Conservation (phyloP, 2,329 filamentous ascomycete species). For the Colletotrichum tropicicola region DNA sequence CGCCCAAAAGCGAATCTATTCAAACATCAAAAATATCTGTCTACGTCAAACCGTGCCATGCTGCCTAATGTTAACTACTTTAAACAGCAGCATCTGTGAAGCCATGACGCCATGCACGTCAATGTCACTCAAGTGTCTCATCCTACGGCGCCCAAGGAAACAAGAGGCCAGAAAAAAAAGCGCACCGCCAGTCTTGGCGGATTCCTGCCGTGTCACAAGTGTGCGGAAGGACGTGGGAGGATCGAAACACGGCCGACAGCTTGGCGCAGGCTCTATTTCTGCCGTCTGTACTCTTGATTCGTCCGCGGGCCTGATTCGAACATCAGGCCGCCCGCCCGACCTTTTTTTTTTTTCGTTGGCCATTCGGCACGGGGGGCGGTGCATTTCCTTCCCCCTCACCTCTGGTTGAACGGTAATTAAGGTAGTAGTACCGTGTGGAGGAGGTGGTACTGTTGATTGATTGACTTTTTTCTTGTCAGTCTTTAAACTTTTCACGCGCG, state of each 20-base stretch:
- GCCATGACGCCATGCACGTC: background rate
- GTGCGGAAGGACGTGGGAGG: background rate
- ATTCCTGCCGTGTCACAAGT: conserved; percentile 20
- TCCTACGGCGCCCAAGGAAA: background rate
- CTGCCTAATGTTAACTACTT: too few relatives aligned
- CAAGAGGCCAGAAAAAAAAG: background rate
- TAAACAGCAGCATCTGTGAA: too few relatives aligned
- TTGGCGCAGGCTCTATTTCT: conserved; percentile 26
- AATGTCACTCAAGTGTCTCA: conserved; percentile 11
- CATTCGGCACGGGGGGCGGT: background rate
- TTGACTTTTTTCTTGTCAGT: background rate
- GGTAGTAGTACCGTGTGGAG: background rate
- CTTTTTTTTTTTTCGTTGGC: background rate
- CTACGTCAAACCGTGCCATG: background rate
- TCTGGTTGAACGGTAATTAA: background rate
- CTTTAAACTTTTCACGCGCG: conserved; percentile 1
- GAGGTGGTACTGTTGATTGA: background rate
- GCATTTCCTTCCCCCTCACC: background rate
- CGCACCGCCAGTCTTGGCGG: conserved; percentile 13
- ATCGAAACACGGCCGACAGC: conserved; percentile 21
- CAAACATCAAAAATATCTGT: background rate
- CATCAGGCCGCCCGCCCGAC: background rate
- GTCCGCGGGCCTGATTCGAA: conserved; percentile 3
- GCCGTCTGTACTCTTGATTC: conserved; percentile 7
- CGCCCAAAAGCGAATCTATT: conserved; percentile 13